phyloP scores from a whole-genome alignment of 306 rosid genomes.

The Fragaria vesca region DNA sequence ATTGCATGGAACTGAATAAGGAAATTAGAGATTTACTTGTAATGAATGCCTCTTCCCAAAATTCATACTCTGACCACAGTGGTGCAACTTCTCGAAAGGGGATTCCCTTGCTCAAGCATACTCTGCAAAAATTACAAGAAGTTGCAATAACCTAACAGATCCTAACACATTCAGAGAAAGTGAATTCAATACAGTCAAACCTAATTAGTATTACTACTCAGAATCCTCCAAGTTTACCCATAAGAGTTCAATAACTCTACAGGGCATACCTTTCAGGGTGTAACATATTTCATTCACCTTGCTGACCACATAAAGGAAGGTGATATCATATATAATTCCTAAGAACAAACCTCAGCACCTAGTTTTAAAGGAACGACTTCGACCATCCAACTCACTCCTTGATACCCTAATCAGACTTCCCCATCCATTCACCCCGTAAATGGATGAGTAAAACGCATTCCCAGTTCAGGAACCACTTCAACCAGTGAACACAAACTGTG shows the following conservation, averaged over 20 bases:
- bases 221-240: background rate
- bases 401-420: background rate
- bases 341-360: background rate
- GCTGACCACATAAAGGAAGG: no score
- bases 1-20: conserved; percentile 3
- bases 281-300: background rate
- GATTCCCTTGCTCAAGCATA: conserved; percentile 70
- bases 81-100: conserved; percentile 81
- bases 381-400: background rate
- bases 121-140: conserved; percentile 40
- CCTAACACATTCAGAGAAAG: background rate
- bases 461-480: background rate
- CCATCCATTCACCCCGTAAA: no score
- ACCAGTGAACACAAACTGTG: conserved; percentile 6
- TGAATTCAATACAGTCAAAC: background rate
- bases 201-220: background rate
- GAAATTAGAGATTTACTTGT: conserved; percentile 53
- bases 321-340: background rate
- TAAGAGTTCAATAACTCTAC: background rate
- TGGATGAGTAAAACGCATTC: background rate
- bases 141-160: conserved; percentile 12
- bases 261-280: background rate
- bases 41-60: conserved; percentile 86
- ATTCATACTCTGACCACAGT: conserved; percentile 62
- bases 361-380: background rate